phyloP scores from a whole-genome alignment of 2,329 filamentous ascomycete species.

The Periconia macrospinosa region DNA sequence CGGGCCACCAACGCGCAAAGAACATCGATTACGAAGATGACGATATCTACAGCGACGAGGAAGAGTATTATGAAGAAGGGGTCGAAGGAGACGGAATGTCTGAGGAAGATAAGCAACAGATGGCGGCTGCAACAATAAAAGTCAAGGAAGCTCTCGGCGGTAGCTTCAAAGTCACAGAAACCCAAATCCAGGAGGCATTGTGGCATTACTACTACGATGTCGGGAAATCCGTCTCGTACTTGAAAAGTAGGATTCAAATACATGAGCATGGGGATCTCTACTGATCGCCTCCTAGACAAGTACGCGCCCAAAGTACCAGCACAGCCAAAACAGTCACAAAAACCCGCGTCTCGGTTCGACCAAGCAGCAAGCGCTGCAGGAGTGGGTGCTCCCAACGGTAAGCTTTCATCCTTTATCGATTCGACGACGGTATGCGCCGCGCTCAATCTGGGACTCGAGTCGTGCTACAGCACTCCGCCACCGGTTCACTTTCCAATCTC shows the following conservation, averaged over 20 bases:
- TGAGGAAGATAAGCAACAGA: constrained; percentile 48
- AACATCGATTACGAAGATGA: constrained; percentile 54
- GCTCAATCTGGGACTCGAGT: background rate
- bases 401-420: constrained; percentile 37
- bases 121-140: constrained; percentile 67
- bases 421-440: constrained; percentile 6
- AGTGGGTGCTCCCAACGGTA: constrained; percentile 49
- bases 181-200: constrained; percentile 83
- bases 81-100: constrained; percentile 32
- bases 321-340: constrained; percentile 41
- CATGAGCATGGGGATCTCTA: background rate
- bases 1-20: constrained; percentile 48
- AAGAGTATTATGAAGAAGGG: constrained; percentile 46
- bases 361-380: constrained; percentile 46
- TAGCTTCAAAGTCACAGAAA: constrained; percentile 63
- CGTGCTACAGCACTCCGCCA: background rate
- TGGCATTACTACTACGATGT: constrained; percentile 98
- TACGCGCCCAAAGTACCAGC: constrained; percentile 27
- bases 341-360: constrained; percentile 49
- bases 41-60: constrained; percentile 57
- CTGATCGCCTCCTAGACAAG: constrained; percentile 21
- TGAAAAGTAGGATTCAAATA: constrained; percentile 62
- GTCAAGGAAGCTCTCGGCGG: constrained; percentile 68
- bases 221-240: constrained; percentile 78
- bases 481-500: background rate